Percentiles rank a stretch among this genome's conserved stretches.
Conservation (phyloP, 1,139 yeast species). For the Arxiozyma slooffiae region DNA sequence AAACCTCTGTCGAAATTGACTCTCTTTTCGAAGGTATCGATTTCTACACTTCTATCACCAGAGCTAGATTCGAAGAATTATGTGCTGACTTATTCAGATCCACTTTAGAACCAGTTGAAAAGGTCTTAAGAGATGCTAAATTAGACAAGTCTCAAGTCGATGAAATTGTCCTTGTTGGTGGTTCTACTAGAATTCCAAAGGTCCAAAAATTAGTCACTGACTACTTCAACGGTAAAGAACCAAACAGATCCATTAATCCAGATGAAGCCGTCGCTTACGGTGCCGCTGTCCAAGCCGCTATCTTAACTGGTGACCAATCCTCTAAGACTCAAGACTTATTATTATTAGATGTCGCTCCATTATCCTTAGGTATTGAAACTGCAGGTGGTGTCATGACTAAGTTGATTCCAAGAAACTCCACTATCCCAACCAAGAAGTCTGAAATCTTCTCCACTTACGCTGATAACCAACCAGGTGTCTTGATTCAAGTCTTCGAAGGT, state of each 20-base stretch:
- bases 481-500: conserved; percentile 89
- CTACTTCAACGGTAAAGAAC: conserved; percentile 77
- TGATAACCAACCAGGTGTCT: conserved; percentile 91
- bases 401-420: conserved; percentile 84
- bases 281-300: conserved; percentile 97
- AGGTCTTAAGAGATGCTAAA: conserved; percentile 75
- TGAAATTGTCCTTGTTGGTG: conserved; percentile 85
- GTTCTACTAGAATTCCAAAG: conserved; percentile 92
- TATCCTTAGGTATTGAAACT: conserved; percentile 86
- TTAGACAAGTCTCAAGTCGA: conserved; percentile 69
- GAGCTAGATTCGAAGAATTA: conserved; percentile 87
- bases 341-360: conserved; percentile 80
- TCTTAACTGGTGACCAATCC: conserved; percentile 62
- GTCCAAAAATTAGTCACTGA: conserved; percentile 50
- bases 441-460: conserved; percentile 86
- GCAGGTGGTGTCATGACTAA: conserved; percentile 94
- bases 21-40: conserved; percentile 92
- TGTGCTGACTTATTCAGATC: conserved; percentile 79
- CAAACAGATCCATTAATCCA: conserved; percentile 82
- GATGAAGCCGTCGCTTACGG: conserved; percentile 98
- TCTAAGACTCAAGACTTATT: conserved; percentile 76
- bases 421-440: conserved; percentile 88
- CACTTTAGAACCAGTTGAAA: conserved; percentile 77
- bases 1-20: conserved; percentile 82
- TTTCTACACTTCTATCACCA: conserved; percentile 71